Conservation (phyloP, 2,329 filamentous ascomycete genomes). For the Alternaria dauci region DNA sequence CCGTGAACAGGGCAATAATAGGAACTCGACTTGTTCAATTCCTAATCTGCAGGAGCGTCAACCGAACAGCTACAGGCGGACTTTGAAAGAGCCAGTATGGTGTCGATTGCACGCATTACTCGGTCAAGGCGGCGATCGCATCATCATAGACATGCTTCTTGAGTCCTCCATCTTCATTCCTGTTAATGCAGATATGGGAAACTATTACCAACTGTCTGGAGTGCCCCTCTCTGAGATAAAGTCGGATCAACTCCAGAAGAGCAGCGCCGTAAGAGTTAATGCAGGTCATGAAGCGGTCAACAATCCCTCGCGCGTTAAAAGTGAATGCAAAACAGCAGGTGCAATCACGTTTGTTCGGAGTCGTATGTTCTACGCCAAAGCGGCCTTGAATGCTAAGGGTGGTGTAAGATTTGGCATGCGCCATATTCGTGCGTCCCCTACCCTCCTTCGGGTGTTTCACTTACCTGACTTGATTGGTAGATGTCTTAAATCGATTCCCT, state of each 20-base stretch:
- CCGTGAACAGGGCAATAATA: constrained; percentile 38
- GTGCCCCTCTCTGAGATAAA: constrained; percentile 61
- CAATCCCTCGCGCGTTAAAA: constrained; percentile 7
- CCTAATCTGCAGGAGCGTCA: constrained; percentile 71
- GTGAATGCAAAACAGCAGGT: constrained; percentile 51
- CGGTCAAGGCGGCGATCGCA: constrained; percentile 75
- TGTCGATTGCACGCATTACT: constrained; percentile 75
- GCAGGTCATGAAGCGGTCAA: not conserved
- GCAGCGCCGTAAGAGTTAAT: not conserved
- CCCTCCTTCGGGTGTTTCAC: not conserved
- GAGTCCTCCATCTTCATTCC: constrained; percentile 78
- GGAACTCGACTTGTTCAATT: constrained; percentile 59
- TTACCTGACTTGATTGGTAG: constrained; percentile 56
- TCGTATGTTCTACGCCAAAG: constrained; percentile 84
- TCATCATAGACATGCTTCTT: constrained; percentile 79
- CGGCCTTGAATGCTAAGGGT: constrained; percentile 73
- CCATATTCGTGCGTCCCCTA: constrained; percentile 73
- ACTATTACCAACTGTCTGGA: constrained; percentile 84
- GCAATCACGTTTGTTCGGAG: constrained; percentile 80
- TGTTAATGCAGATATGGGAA: constrained; percentile 67
- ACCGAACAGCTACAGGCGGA: constrained; percentile 74
- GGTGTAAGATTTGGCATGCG: constrained; percentile 76
- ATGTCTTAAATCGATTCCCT: constrained; percentile 79
- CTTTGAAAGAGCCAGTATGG: constrained; percentile 77
- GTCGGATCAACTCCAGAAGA: constrained; percentile 16